Conservation (phyloP, 2,329 filamentous ascomycete genomes). For the Geosmithia flava region DNA sequence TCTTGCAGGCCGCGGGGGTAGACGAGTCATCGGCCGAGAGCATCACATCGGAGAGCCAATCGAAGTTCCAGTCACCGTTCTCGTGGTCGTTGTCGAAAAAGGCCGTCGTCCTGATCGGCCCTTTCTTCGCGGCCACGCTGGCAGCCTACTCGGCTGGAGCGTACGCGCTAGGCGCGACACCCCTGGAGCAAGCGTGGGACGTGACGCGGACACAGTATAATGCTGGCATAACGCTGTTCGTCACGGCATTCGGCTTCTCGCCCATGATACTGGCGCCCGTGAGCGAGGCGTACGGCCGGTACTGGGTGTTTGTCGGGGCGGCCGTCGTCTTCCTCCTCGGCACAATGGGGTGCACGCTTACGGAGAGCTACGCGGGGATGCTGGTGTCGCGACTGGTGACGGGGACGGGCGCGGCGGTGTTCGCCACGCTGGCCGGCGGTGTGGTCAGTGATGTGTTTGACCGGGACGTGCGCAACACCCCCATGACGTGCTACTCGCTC, state of each 20-base stretch:
- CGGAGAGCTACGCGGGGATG: conserved; percentile 47
- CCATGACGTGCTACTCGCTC: conserved; percentile 55
- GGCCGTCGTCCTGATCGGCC: conserved; percentile 6
- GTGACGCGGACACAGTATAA: conserved; percentile 43
- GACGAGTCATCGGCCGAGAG: neutral
- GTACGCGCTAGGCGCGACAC: conserved; percentile 42
- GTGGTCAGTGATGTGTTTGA: conserved; percentile 57
- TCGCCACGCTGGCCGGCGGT: conserved; percentile 39
- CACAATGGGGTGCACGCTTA: conserved; percentile 44
- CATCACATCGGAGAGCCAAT: neutral
- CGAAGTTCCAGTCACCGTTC: conserved; percentile 1
- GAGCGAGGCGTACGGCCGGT: conserved; percentile 42
- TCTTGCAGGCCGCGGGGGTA: neutral
- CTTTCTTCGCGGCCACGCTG: conserved; percentile 36
- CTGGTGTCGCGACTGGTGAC: conserved; percentile 48
- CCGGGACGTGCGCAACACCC: conserved; percentile 49
- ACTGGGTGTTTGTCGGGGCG: conserved; percentile 15
- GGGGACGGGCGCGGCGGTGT: conserved; percentile 45
- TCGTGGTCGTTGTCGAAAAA: conserved; percentile 5
- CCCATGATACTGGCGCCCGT: conserved; percentile 60
- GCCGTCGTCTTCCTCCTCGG: conserved; percentile 20
- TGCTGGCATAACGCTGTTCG: conserved; percentile 51
- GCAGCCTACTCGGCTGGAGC: conserved; percentile 53
- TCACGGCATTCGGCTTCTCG: conserved; percentile 49
- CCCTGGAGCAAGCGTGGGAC: conserved; percentile 43